Evolutionary conservation across 176 grass and related monocot genomes (phyloP).

Genomic region (Avena sativa): DNA sequence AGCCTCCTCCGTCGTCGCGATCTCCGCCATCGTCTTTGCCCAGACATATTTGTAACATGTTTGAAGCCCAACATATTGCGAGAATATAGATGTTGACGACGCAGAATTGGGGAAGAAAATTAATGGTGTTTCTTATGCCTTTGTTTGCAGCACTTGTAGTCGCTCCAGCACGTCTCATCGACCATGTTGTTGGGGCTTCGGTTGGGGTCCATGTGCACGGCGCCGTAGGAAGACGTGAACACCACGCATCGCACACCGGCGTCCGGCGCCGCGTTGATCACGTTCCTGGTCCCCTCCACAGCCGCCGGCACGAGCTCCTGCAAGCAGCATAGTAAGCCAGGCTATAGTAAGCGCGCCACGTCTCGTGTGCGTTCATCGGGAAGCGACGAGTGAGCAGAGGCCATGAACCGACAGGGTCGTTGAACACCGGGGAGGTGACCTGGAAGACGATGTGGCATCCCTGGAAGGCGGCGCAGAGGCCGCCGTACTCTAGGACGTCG

Average conservation of each 20-base stretch:
- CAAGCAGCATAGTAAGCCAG: too few relatives aligned
- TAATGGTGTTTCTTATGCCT: background rate
- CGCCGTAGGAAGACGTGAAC: constrained; percentile 62
- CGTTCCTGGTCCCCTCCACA: constrained; percentile 53
- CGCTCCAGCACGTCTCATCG: constrained; percentile 33
- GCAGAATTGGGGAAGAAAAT: too few relatives aligned
- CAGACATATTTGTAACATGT: too few relatives aligned
- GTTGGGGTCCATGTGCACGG: constrained; percentile 72
- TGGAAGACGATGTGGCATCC: constrained; percentile 65
- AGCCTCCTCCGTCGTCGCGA: too few relatives aligned
- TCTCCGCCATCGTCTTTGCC: too few relatives aligned
- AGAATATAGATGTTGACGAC: too few relatives aligned
- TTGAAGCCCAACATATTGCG: too few relatives aligned
- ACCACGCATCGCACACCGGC: constrained; percentile 42
- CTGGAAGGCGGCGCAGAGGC: constrained; percentile 29
- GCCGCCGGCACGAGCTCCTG: constrained; percentile 32
- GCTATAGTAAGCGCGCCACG: too few relatives aligned
- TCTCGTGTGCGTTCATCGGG: too few relatives aligned
- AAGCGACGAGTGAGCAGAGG: too few relatives aligned
- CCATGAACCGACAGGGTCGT: constrained; percentile 4
- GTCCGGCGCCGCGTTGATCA: constrained; percentile 47
- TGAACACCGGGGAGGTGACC: constrained; percentile 55
- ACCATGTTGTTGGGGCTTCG: constrained; percentile 52
- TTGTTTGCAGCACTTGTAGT: background rate
- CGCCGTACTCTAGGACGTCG: constrained; percentile 37